A percentile compares a stretch with the other conserved stretches of the same genome.
Evolutionary conservation across 2,329 filamentous ascomycete genomes (phyloP).

Genomic region (Venturia asperata): DNA sequence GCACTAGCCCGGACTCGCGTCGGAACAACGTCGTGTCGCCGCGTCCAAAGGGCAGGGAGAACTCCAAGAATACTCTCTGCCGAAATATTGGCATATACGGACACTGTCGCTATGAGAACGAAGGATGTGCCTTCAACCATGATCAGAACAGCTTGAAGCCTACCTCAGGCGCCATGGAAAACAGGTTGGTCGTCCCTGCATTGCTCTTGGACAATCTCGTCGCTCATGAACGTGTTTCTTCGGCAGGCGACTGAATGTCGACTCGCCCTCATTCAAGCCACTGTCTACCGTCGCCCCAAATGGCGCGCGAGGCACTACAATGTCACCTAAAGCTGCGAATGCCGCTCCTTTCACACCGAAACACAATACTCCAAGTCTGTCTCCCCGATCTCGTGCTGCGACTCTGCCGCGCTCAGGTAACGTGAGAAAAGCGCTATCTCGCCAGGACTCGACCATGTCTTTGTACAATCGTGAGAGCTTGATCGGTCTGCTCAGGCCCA

Average conservation of each 20-base stretch:
- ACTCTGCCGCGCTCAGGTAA: background rate
- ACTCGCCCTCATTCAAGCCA: slow-evolving; percentile 92
- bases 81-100: slow-evolving; percentile 91
- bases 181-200: slow-evolving; percentile 36
- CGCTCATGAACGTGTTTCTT: slow-evolving; percentile 20
- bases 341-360: slow-evolving; percentile 80
- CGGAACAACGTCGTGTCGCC: slow-evolving; percentile 35
- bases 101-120: slow-evolving; percentile 85
- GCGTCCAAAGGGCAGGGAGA: slow-evolving; percentile 42
- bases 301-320: slow-evolving; percentile 62
- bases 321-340: slow-evolving; percentile 84
- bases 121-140: slow-evolving; percentile 82
- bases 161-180: slow-evolving; percentile 40
- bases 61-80: slow-evolving; percentile 79
- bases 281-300: slow-evolving; percentile 42
- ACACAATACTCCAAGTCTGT: slow-evolving; percentile 39
- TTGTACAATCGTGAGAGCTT: slow-evolving; percentile 6
- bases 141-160: slow-evolving; percentile 56
- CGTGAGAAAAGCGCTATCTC: background rate
- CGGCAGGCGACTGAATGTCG: slow-evolving; percentile 74
- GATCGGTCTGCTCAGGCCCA: slow-evolving; percentile 18
- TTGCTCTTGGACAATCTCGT: slow-evolving; percentile 1
- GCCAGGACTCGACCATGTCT: background rate
- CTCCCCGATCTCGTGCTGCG: slow-evolving; percentile 8
- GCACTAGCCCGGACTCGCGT: slow-evolving; percentile 32